Conservation (phyloP, 306 rosid genomes). For the Begonia peltatifolia region DNA sequence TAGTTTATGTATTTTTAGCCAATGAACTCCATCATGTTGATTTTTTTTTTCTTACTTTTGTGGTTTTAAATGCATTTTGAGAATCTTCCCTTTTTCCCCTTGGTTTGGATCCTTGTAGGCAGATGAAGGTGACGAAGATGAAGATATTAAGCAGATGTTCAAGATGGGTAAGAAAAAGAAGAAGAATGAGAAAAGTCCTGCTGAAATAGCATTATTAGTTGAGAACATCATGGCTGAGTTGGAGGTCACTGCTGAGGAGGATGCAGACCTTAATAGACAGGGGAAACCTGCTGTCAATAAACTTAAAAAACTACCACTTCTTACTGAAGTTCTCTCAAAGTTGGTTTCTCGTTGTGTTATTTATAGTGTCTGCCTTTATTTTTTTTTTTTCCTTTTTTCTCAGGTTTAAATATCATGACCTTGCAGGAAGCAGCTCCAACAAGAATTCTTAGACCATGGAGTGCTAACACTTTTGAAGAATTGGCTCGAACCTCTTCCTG, state of each 20-base stretch:
- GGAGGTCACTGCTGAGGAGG: conserved; percentile 93
- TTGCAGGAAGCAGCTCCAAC: conserved; percentile 80
- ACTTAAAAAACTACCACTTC: conserved; percentile 76
- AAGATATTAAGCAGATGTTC: conserved; percentile 60
- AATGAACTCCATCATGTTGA: no score
- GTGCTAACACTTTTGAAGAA: conserved; percentile 65
- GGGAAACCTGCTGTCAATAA: conserved; percentile 84
- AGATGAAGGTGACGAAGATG: conserved; percentile 82
- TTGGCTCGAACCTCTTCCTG: conserved; percentile 98
- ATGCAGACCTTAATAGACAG: conserved; percentile 73
- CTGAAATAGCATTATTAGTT: conserved; percentile 76
- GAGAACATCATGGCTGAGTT: conserved; percentile 98
- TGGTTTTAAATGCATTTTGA: background rate
- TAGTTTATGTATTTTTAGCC: background rate
- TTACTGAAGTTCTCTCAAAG: conserved; percentile 89
- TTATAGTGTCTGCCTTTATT: conserved; percentile 1
- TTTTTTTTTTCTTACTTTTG: background rate
- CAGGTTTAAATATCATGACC: background rate
- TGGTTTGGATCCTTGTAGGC: conserved; percentile 37
- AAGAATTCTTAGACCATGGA: conserved; percentile 87
- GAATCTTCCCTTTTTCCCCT: background rate
- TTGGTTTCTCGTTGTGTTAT: conserved; percentile 18
- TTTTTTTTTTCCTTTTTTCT: background rate
- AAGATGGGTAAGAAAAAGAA: conserved; percentile 75
- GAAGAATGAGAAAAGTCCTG: conserved; percentile 83